phyloP scores from a whole-genome alignment of 2,329 filamentous ascomycete species.

The Epichloe bromicola region DNA sequence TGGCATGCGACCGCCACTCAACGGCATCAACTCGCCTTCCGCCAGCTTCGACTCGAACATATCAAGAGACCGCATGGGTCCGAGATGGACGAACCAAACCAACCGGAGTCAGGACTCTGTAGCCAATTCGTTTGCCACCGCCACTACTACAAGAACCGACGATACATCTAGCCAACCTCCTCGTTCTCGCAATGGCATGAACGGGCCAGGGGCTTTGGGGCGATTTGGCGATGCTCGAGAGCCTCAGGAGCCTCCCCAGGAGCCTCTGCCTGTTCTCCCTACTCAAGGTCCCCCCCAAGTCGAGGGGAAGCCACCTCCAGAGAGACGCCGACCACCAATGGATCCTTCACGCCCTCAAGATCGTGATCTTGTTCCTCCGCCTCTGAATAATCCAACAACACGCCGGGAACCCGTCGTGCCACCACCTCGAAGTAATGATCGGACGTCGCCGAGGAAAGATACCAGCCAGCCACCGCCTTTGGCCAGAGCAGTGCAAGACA shows the following conservation, averaged over 20 bases:
- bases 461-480: slow-evolving; percentile 11
- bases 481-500: slow-evolving; percentile 12
- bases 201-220: slow-evolving; percentile 25
- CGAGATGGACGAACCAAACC: slow-evolving; percentile 34
- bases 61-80: slow-evolving; percentile 24
- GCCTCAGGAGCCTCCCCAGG: slow-evolving; percentile 8
- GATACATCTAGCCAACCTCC: slow-evolving; percentile 37
- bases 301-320: slow-evolving; percentile 39
- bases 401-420: slow-evolving; percentile 33
- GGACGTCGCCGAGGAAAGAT: slow-evolving; percentile 34
- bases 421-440: slow-evolving; percentile 37
- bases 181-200: slow-evolving; percentile 38
- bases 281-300: slow-evolving; percentile 3
- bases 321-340: slow-evolving; percentile 55
- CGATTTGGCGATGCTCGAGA: slow-evolving; percentile 20
- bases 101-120: slow-evolving; percentile 48
- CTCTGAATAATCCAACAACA: slow-evolving; percentile 37
- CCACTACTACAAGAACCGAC: slow-evolving; percentile 30
- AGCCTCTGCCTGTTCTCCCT: slow-evolving; percentile 2
- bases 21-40: slow-evolving; percentile 34
- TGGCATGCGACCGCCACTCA: slow-evolving; percentile 21
- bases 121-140: slow-evolving; percentile 27
- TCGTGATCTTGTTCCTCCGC: slow-evolving; percentile 43
- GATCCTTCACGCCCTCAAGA: slow-evolving; percentile 42
- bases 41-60: slow-evolving; percentile 37